phyloP scores from a whole-genome alignment of 208 protist species.

The Leishmania turanica region DNA sequence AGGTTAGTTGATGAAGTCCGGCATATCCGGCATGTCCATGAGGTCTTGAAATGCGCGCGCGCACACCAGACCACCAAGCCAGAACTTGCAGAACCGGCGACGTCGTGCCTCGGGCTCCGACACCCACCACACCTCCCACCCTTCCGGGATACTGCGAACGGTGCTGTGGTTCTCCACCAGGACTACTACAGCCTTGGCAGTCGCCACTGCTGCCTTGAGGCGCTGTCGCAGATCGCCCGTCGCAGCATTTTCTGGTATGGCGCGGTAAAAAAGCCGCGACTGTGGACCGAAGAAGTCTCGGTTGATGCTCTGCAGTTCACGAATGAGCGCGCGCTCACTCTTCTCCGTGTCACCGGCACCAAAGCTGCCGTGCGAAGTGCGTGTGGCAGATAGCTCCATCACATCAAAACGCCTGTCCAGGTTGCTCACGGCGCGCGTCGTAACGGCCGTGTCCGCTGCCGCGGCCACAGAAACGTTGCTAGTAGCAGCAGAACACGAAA shows the following conservation, averaged over 20 bases:
- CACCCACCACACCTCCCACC: constrained; percentile 79
- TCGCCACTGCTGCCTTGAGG: constrained; percentile 28
- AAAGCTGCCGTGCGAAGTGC: constrained; percentile 23
- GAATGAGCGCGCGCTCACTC: constrained; percentile 26
- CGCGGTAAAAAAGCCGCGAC: constrained; percentile 11
- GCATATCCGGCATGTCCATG: constrained; percentile 87
- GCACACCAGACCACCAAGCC: constrained; percentile 45
- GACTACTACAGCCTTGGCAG: constrained; percentile 29
- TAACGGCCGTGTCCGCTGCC: constrained; percentile 1
- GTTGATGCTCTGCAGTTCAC: constrained; percentile 35
- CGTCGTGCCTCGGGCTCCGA: constrained; percentile 59
- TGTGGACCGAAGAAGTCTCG: constrained; percentile 29
- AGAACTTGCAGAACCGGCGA: constrained; percentile 64
- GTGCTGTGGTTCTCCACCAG: constrained; percentile 20
- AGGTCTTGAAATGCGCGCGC: constrained; percentile 67
- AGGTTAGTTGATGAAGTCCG: constrained; percentile 57
- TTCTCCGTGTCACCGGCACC: constrained; percentile 30
- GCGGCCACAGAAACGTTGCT: constrained; percentile 13
- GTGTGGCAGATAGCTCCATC: constrained; percentile 6
- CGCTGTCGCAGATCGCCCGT: constrained; percentile 16
- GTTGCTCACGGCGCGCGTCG: neutral
- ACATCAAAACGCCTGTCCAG: neutral
- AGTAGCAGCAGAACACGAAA: neutral
- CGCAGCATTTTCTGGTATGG: constrained; percentile 8
- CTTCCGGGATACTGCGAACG: constrained; percentile 30